A percentile compares a stretch with the other conserved stretches of the same genome.
These are phyloP conservation scores for Mycotypha africana DNA, from an alignment of 371 early-diverging fungal species.

Conservation along the genomic window DNA sequence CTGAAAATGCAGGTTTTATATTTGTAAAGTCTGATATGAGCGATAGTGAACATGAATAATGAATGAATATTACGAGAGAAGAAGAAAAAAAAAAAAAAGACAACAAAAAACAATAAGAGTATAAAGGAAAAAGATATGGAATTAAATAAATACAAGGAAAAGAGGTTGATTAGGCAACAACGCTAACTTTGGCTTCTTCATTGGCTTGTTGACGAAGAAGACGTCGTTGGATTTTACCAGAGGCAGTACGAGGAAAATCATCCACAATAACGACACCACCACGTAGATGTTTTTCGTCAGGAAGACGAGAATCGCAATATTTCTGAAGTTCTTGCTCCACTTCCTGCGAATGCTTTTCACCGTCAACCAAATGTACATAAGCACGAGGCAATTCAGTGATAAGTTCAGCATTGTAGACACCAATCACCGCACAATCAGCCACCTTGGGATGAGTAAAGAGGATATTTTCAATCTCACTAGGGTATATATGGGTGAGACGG, in stretches of 20 bases:
- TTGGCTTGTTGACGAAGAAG: slow-evolving; percentile 6
- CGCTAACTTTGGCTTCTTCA: no score
- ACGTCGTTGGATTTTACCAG: slow-evolving; percentile 21
- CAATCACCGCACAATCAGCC: slow-evolving; percentile 65
- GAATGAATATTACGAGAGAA: no score
- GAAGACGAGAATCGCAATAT: slow-evolving; percentile 50
- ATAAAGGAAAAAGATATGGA: no score
- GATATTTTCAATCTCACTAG: slow-evolving; percentile 14
- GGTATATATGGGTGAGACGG: slow-evolving; percentile 34
- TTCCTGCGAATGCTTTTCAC: slow-evolving; percentile 16
- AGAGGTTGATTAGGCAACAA: no score
- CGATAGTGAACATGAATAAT: no score
- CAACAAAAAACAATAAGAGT: no score
- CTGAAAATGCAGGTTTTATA: no score
- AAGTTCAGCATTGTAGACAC: slow-evolving; percentile 39
- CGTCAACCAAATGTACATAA: slow-evolving; percentile 49
- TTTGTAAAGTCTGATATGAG: no score
- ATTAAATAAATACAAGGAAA: no score
- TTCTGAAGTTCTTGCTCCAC: slow-evolving; percentile 42
- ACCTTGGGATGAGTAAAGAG: slow-evolving; percentile 66
- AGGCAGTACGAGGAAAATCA: slow-evolving; percentile 59
- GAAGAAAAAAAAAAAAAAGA: no score
- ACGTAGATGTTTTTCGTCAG: slow-evolving; percentile 62
- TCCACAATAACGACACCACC: slow-evolving; percentile 66
- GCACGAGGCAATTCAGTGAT: slow-evolving; percentile 71